Percentiles rank a stretch among this genome's conserved stretches.
phyloP scores from a whole-genome alignment of 306 rosid species.

The Prunus mongolica region DNA sequence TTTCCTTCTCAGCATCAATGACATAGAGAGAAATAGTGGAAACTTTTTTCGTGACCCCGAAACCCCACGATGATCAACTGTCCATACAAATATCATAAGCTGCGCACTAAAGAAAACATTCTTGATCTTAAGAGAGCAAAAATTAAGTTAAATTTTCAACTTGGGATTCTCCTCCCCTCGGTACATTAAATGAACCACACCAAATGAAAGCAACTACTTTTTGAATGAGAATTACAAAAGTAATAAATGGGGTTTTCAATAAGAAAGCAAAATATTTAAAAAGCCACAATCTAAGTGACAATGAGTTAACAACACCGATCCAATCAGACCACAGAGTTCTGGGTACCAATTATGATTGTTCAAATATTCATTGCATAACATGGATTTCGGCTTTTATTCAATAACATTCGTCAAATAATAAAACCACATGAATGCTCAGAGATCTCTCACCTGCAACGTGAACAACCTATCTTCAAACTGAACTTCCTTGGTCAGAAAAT shows the following conservation, averaged over 20 bases:
- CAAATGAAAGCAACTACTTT: background rate
- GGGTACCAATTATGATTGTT: background rate
- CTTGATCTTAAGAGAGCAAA: background rate
- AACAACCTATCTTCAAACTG: constrained; percentile 96
- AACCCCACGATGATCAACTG: background rate
- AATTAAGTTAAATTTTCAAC: background rate
- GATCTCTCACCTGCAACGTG: constrained; percentile 82
- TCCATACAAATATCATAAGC: background rate
- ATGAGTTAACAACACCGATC: background rate
- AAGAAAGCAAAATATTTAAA: background rate
- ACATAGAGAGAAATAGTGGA: background rate
- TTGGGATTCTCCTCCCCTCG: background rate
- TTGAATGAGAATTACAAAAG: background rate
- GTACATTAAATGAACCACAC: background rate
- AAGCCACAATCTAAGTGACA: background rate
- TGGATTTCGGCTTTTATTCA: background rate
- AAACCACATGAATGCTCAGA: background rate
- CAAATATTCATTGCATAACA: background rate
- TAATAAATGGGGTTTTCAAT: background rate
- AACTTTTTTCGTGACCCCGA: background rate
- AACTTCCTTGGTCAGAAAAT: constrained; percentile 98
- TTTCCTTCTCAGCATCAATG: background rate
- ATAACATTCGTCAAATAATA: background rate
- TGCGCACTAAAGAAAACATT: background rate
- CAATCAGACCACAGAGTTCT: background rate